Percentiles rank a stretch among this genome's conserved stretches.
Conservation (phyloP, 2,329 filamentous ascomycete species). For the Elsinoe fawcettii region DNA sequence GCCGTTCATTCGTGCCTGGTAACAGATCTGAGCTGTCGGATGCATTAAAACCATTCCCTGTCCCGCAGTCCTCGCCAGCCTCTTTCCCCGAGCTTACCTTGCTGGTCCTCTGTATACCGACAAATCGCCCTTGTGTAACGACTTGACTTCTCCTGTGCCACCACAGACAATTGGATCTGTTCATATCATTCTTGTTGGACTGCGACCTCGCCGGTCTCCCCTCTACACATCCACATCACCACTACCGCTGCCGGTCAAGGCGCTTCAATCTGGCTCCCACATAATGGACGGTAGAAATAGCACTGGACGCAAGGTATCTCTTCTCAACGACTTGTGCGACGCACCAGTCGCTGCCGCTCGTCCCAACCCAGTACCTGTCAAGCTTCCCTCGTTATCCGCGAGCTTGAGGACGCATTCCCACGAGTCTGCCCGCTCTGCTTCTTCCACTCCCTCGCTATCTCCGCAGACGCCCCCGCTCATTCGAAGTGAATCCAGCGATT, state of each 20-base stretch:
- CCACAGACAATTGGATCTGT: background rate
- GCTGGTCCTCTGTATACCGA: slow-evolving; percentile 4
- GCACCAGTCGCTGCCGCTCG: slow-evolving; percentile 19
- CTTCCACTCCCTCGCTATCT: slow-evolving; percentile 38
- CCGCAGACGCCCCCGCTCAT: slow-evolving; percentile 40
- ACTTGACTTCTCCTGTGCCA: background rate
- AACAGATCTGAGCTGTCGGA: background rate
- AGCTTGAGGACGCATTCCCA: slow-evolving; percentile 24
- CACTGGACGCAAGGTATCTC: slow-evolving; percentile 42
- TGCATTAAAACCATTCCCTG: slow-evolving; percentile 13
- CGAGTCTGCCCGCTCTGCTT: slow-evolving; percentile 37
- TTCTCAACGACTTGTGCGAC: slow-evolving; percentile 40
- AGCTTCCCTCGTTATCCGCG: slow-evolving; percentile 27
- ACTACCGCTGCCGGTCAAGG: slow-evolving; percentile 8
- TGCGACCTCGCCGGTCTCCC: background rate
- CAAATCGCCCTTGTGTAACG: no score
- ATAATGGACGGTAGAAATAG: slow-evolving; percentile 47
- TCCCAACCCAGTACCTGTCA: slow-evolving; percentile 18
- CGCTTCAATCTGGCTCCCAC: slow-evolving; percentile 25
- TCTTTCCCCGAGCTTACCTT: background rate
- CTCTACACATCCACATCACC: background rate
- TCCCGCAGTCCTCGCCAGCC: background rate
- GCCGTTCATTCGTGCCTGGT: slow-evolving; percentile 5
- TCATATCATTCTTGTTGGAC: background rate
- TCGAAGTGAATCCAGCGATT: slow-evolving; percentile 42